Conservation (phyloP, 441 rosid genomes). For the Populus hybrid region DNA sequence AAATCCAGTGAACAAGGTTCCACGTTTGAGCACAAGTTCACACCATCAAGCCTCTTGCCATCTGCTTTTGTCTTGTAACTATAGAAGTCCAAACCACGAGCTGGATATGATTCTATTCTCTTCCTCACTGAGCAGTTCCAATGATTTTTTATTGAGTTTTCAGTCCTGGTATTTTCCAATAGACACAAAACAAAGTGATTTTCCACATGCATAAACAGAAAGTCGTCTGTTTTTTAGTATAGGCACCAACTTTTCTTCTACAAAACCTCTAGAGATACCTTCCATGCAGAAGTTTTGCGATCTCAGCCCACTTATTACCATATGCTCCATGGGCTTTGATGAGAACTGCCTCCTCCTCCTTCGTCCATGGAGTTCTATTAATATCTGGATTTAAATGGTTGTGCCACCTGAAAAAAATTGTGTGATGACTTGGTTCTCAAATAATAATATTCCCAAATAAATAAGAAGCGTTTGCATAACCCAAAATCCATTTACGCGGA, state of each 20-base stretch:
- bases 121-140: slow-evolving; percentile 92
- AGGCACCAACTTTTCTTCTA: neutral
- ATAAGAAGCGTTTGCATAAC: neutral
- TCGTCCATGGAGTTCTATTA: slow-evolving; percentile 84
- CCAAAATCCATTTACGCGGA: neutral
- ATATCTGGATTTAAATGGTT: slow-evolving; percentile 91
- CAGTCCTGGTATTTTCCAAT: slow-evolving; percentile 54
- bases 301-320: slow-evolving; percentile 96
- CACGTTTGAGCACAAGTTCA: slow-evolving; percentile 6
- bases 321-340: slow-evolving; percentile 57
- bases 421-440: neutral
- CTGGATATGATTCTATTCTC: slow-evolving; percentile 54
- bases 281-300: slow-evolving; percentile 82
- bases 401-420: slow-evolving; percentile 59
- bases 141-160: slow-evolving; percentile 84
- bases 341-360: slow-evolving; percentile 70
- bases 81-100: slow-evolving; percentile 7
- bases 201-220: neutral
- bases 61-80: slow-evolving; percentile 6
- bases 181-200: slow-evolving; percentile 5
- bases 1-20: slow-evolving; percentile 11
- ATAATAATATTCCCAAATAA: neutral
- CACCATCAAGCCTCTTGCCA: slow-evolving; percentile 4
- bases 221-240: neutral
- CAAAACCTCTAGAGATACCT: slow-evolving; percentile 41